These are phyloP conservation scores for Mucor mucedo DNA, from an alignment of 371 early-diverging fungal genomes.

Conservation along the genomic window DNA sequence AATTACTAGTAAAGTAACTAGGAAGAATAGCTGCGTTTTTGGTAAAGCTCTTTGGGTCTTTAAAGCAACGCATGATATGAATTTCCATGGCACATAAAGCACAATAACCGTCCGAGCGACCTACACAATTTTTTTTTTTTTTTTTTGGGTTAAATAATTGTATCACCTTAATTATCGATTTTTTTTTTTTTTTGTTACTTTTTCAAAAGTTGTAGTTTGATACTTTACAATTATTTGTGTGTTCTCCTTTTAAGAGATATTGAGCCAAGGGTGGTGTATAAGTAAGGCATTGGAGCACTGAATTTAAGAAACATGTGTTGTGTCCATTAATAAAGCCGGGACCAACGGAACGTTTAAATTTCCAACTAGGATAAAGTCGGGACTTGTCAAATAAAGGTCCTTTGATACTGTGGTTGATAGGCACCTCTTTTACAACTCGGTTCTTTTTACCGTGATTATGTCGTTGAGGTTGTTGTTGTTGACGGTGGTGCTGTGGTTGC, in stretches of 20 bases:
- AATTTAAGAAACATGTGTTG: conserved; percentile 97
- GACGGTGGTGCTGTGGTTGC: background rate
- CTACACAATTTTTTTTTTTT: background rate
- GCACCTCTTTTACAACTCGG: background rate
- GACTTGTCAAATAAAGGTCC: conserved; percentile 20
- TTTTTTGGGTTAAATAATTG: too few relatives aligned
- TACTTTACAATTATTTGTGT: conserved; percentile 50
- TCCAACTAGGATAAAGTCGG: conserved; percentile 55
- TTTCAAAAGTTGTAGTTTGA: background rate
- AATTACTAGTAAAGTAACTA: conserved; percentile 67
- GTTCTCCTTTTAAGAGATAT: conserved; percentile 65
- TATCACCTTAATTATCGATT: too few relatives aligned
- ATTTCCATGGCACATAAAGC: conserved; percentile 65
- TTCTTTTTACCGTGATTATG: background rate
- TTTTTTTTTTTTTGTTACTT: background rate
- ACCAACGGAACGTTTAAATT: conserved; percentile 62
- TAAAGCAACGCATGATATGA: conserved; percentile 56
- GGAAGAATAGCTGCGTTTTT: conserved; percentile 65
- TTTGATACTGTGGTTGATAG: conserved; percentile 9
- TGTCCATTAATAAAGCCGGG: conserved; percentile 88
- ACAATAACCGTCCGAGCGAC: conserved; percentile 57
- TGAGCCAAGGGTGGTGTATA: conserved; percentile 87
- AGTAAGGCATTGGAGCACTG: conserved; percentile 90
- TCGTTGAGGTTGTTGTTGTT: conserved; percentile 3
- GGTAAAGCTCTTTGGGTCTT: conserved; percentile 43